Percentiles rank a stretch among this genome's conserved stretches.
Evolutionary conservation across 306 rosid genomes (phyloP).

Genomic region (Arachis stenosperma): DNA sequence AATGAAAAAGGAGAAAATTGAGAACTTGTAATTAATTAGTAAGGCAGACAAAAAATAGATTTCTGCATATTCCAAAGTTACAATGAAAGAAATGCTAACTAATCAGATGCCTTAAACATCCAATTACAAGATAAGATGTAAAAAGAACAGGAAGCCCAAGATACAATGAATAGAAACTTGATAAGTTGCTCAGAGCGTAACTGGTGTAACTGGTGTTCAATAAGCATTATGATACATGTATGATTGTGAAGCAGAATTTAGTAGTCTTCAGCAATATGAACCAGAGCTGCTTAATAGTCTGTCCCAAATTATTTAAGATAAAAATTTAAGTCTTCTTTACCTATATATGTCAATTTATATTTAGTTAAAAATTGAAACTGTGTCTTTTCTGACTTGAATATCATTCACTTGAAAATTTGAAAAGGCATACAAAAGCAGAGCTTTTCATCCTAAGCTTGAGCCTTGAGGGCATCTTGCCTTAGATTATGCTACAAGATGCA

Average conservation of each 20-base stretch:
- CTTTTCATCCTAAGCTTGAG: background rate
- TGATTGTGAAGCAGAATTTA: constrained; percentile 14
- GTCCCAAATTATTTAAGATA: background rate
- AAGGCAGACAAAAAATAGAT: constrained; percentile 6
- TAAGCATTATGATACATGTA: constrained; percentile 15
- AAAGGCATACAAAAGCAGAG: constrained; percentile 20
- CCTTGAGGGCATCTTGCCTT: constrained; percentile 8
- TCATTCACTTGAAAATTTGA: constrained; percentile 28
- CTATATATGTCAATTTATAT: background rate
- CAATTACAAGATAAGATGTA: constrained; percentile 1
- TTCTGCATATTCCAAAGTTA: constrained; percentile 18
- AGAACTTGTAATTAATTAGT: constrained; percentile 11
- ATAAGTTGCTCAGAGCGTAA: background rate
- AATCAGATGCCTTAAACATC: constrained; percentile 13
- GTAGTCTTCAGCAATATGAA: background rate
- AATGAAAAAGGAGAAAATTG: constrained; percentile 25
- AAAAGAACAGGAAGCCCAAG: background rate
- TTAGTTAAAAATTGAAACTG: background rate
- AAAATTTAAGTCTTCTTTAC: background rate
- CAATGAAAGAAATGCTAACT: constrained; percentile 23
- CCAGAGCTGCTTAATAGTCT: background rate
- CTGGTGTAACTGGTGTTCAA: constrained; percentile 1
- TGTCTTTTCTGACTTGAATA: constrained; percentile 2
- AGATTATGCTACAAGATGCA: constrained; percentile 14
- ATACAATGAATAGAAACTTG: constrained; percentile 7